Base-by-base conservation (phyloP, 768 basidiomycete genomes). In the Dioszegia aurantiaca region DNA sequence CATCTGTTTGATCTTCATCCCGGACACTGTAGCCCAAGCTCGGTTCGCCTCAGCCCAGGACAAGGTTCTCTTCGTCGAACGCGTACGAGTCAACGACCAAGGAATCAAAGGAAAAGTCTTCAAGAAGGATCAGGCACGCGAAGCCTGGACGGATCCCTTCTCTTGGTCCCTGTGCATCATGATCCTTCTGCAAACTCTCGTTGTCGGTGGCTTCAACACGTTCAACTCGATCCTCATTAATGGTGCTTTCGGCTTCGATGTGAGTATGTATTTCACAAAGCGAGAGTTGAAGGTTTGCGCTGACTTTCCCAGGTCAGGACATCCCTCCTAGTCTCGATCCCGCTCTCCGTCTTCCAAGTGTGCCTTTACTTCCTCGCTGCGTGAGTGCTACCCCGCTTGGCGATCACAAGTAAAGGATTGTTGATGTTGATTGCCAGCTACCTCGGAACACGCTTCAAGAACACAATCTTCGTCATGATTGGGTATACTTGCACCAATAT, bases 61-160 rank as follows among this genome's bases (percentile, higher is more conserved):
- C 59, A 78, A 80, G 48, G 58, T 80, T 8, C 78, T 81, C 21
- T 79, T 82, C 59, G 79, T 81, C 28, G 81, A 83, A 68, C 78
- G 82, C 23, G 81, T 83, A 9, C 73, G 82, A 41, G 79, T 79
- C 63, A 83, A 83, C 59, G 78, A 82, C 41, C 82, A 81, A n/a
- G 81, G 81, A 8, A 78, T 83, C 31, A 81, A 82, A 64, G 81
- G 82, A 64, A 80, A 77, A 61, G 72, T 76, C 40, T 82, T 80
- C 70, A 81, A 81, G 28, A 48, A 31, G 55, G 60, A 67, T 19
- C 68, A 69, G 27, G 44, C 63, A 78, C 76, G 68, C 54, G 82
- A 83, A 64, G 81, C 79, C 1, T 56, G 81, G 44, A 69, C 63
- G 23, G 82, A 83, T 60, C 77, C 78, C 1, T 78, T 77, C 21